phyloP scores from a whole-genome alignment of 2,329 filamentous ascomycete species.

The Fusarium multiceps region DNA sequence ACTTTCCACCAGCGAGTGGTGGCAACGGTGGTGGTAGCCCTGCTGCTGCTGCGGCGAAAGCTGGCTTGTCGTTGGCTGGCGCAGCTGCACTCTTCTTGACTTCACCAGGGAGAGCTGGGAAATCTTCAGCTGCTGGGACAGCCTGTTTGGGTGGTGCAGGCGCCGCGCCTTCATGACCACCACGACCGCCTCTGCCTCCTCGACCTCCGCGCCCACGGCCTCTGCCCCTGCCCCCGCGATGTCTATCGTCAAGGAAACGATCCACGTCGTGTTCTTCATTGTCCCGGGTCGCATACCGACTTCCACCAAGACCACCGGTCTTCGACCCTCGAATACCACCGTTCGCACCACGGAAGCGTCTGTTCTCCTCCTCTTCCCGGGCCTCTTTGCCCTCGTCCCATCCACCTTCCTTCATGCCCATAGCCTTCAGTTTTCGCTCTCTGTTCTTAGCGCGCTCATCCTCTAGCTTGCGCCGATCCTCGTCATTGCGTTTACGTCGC shows the following conservation, averaged over 20 bases:
- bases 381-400: constrained; percentile 71
- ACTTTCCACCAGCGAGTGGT: constrained; percentile 55
- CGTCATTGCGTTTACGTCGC: constrained; percentile 62
- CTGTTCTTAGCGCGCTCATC: constrained; percentile 70
- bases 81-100: constrained; percentile 39
- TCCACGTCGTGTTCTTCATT: constrained; percentile 52
- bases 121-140: constrained; percentile 49
- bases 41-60: constrained; percentile 48
- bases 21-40: constrained; percentile 44
- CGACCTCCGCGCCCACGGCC: constrained; percentile 51
- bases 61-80: constrained; percentile 34
- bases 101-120: constrained; percentile 51
- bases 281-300: constrained; percentile 55
- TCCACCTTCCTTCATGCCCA: constrained; percentile 63
- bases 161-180: constrained; percentile 41
- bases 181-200: constrained; percentile 50
- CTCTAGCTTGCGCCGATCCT: constrained; percentile 63
- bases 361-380: constrained; percentile 55
- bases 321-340: constrained; percentile 55
- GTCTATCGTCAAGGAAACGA: constrained; percentile 52
- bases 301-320: constrained; percentile 54
- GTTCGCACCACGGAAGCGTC: constrained; percentile 57
- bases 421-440: constrained; percentile 69
- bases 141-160: constrained; percentile 39
- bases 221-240: constrained; percentile 49